phyloP scores from a whole-genome alignment of 2,329 filamentous ascomycete species.

The Aureobasidium uvarum region DNA sequence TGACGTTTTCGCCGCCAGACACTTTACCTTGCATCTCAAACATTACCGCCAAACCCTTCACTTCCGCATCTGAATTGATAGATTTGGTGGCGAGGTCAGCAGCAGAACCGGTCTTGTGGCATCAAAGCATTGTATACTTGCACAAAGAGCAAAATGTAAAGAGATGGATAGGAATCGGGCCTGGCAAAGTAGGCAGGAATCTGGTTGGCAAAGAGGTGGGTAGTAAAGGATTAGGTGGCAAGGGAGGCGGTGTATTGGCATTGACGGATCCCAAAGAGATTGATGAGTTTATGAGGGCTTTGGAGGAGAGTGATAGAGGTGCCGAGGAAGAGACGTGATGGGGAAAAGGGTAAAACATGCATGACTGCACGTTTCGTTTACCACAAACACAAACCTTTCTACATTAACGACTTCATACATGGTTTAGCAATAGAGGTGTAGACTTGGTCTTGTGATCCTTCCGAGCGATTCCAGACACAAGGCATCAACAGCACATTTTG shows the following conservation, averaged over 20 bases:
- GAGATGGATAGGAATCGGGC: slow-evolving; percentile 88
- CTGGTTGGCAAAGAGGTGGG: slow-evolving; percentile 94
- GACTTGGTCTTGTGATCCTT: too few species aligned
- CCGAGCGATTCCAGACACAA: too few species aligned
- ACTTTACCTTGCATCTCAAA: slow-evolving; percentile 79
- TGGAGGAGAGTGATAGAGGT: slow-evolving; percentile 49
- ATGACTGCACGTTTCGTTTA: too few species aligned
- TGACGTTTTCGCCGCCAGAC: slow-evolving; percentile 66
- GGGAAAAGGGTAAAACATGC: too few species aligned
- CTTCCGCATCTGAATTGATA: slow-evolving; percentile 69
- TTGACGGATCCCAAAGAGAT: slow-evolving; percentile 70
- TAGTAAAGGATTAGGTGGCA: slow-evolving; percentile 70
- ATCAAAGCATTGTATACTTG: slow-evolving; percentile 86
- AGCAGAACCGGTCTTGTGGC: slow-evolving; percentile 92
- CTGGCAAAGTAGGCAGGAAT: slow-evolving; percentile 89
- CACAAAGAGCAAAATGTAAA: slow-evolving; percentile 78
- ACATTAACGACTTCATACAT: too few species aligned
- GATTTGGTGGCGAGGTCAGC: slow-evolving; percentile 76
- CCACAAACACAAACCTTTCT: too few species aligned
- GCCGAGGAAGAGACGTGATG: too few species aligned
- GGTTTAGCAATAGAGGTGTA: too few species aligned
- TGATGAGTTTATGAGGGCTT: slow-evolving; percentile 47
- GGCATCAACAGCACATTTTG: too few species aligned
- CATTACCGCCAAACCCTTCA: slow-evolving; percentile 75
- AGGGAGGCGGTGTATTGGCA: slow-evolving; percentile 90